Conservation (phyloP, 179 eudicot genomes). For the Silene noctiflora region DNA sequence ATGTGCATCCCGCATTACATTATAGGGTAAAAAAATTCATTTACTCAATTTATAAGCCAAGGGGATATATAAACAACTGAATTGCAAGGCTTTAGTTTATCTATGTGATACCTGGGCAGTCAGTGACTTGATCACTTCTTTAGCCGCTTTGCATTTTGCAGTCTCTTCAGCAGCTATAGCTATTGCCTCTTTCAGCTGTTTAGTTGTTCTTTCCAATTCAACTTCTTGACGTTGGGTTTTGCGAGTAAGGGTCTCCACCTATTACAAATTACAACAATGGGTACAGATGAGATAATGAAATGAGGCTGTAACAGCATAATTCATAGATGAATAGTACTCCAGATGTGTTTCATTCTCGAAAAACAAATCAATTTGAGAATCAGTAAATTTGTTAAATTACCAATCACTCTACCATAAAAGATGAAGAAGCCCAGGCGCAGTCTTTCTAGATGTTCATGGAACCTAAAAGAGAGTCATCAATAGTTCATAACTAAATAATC, state of each 20-base stretch:
- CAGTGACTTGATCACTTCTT: slow-evolving; percentile 91
- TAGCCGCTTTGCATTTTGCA: slow-evolving; percentile 88
- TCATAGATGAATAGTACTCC: too few relatives aligned
- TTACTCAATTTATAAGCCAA: background rate
- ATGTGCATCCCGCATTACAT: background rate
- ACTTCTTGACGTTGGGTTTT: slow-evolving; percentile 65
- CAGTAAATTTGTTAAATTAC: background rate
- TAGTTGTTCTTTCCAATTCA: slow-evolving; percentile 66
- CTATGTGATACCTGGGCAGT: slow-evolving; percentile 67
- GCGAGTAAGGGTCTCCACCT: slow-evolving; percentile 75
- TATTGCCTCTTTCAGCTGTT: slow-evolving; percentile 76
- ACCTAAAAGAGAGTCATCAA: background rate
- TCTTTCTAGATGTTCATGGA: background rate
- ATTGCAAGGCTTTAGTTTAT: background rate
- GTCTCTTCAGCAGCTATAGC: slow-evolving; percentile 77
- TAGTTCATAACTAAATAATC: background rate
- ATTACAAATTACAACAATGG: background rate
- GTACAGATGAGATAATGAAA: background rate
- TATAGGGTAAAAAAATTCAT: too few relatives aligned
- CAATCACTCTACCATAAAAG: background rate
- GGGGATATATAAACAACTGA: too few relatives aligned
- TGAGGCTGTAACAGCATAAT: background rate
- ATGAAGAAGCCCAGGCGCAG: background rate
- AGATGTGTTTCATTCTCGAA: background rate
- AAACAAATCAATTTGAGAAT: background rate